phyloP scores from a whole-genome alignment of 169 alveolate genomes.

The Cryptosporidium meleagridis region DNA sequence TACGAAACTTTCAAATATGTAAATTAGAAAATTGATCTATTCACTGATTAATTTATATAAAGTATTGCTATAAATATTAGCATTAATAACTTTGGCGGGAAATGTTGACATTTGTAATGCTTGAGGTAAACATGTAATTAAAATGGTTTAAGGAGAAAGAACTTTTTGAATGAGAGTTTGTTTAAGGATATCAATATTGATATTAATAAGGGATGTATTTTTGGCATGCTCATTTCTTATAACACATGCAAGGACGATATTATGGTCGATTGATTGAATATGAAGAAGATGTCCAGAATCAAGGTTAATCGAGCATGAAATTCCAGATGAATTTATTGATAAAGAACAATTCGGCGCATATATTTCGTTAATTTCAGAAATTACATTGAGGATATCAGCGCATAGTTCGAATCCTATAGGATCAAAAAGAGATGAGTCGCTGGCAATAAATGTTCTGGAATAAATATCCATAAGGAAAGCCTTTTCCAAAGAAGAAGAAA shows the following conservation, averaged over 20 bases:
- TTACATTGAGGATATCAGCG: conserved; percentile 64
- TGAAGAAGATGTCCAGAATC: conserved; percentile 58
- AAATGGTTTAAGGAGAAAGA: not conserved
- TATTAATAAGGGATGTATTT: conserved; percentile 12
- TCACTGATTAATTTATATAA: not conserved
- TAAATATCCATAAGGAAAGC: conserved; percentile 60
- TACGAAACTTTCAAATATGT: not conserved
- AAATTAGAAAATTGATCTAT: not conserved
- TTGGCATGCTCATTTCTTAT: conserved; percentile 47
- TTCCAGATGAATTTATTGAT: not conserved
- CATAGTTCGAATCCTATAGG: conserved; percentile 66
- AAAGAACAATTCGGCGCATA: conserved; percentile 17
- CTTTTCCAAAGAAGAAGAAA: conserved; percentile 57
- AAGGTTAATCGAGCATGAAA: conserved; percentile 38
- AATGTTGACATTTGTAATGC: not conserved
- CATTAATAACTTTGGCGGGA: not conserved
- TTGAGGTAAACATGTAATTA: not conserved
- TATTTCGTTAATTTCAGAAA: conserved; percentile 62
- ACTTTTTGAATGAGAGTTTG: conserved; percentile 15
- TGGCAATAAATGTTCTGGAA: conserved; percentile 63
- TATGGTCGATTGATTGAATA: conserved; percentile 20
- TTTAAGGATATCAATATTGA: conserved; percentile 49
- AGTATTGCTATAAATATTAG: not conserved
- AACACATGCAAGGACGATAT: conserved; percentile 49
- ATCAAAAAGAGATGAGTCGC: conserved; percentile 66